These are phyloP conservation scores for Cairneyella variabilis DNA, from an alignment of 495 filamentous ascomycete genomes.

Conservation along the genomic window DNA sequence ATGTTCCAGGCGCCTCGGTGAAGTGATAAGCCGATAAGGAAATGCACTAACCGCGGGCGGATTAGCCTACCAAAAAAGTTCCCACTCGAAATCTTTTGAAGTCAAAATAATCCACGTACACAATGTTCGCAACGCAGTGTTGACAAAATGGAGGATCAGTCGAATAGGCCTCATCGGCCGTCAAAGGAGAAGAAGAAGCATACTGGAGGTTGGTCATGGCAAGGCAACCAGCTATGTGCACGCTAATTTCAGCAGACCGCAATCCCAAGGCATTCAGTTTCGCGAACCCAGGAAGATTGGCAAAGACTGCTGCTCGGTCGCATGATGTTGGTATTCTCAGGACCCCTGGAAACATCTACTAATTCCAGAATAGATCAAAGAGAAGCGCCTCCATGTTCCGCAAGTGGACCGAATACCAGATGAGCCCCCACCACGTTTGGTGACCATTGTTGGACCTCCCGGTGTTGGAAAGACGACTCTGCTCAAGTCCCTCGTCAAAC, in stretches of 20 bases:
- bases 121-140: background rate
- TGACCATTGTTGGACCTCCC: conserved; percentile 88
- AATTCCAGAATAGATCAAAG: conserved; percentile 64
- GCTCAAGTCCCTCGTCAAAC: conserved; percentile 86
- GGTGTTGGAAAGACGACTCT: conserved; percentile 66
- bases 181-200: conserved; percentile 89
- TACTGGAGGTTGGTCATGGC: conserved; percentile 36
- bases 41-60: background rate
- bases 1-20: background rate
- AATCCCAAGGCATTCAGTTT: conserved; percentile 94
- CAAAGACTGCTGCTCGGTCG: conserved; percentile 79
- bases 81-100: conserved; percentile 2
- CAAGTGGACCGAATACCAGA: conserved; percentile 92
- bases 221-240: background rate
- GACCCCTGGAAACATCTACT: background rate
- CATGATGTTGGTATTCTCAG: conserved; percentile 67
- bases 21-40: conserved; percentile 15
- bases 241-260: conserved; percentile 40
- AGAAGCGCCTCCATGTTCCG: conserved; percentile 93
- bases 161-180: conserved; percentile 81
- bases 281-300: conserved; percentile 78
- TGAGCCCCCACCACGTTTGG: conserved; percentile 89
- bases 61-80: conserved; percentile 12
- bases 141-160: conserved; percentile 70
- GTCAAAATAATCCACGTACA: too few relatives aligned